Conservation (phyloP, 2,329 filamentous ascomycete species). For the Stagonosporopsis chrysanthemi region DNA sequence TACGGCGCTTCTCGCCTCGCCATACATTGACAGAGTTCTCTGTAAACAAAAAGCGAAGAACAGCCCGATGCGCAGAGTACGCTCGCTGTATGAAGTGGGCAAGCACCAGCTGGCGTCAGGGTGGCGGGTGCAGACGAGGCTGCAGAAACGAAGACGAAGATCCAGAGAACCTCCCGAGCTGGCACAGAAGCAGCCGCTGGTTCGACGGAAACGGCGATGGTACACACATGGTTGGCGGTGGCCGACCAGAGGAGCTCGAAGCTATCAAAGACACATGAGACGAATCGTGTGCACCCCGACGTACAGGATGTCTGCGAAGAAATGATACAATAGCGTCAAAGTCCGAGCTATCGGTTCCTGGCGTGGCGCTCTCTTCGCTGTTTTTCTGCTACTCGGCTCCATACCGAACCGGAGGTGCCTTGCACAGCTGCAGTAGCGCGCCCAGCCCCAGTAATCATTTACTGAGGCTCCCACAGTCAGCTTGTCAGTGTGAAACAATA, state of each 20-base stretch:
- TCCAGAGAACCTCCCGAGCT: constrained; percentile 40
- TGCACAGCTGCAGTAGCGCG: not conserved
- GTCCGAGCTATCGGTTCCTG: not conserved
- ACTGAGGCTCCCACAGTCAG: not conserved
- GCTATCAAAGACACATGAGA: constrained; percentile 18
- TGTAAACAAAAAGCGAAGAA: constrained; percentile 30
- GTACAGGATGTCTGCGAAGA: not conserved
- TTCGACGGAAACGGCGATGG: constrained; percentile 40
- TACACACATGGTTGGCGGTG: constrained; percentile 42
- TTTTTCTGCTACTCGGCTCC: not conserved
- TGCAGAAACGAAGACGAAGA: constrained; percentile 47
- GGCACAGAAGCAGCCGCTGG: constrained; percentile 44
- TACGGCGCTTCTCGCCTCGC: constrained; percentile 39
- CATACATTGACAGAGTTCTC: constrained; percentile 34
- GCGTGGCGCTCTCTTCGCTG: not conserved
- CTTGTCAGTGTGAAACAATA: not conserved
- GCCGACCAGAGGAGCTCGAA: constrained; percentile 24
- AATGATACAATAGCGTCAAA: not conserved
- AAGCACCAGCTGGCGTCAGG: constrained; percentile 38
- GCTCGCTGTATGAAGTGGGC: constrained; percentile 48
- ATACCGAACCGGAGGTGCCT: not conserved
- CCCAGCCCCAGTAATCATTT: not conserved
- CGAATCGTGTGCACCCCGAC: not conserved
- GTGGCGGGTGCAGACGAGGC: constrained; percentile 41
- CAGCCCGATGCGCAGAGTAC: constrained; percentile 38